These are phyloP conservation scores for Penicillium sp. DNA, from an alignment of 2,329 filamentous ascomycete species.

Conservation along the genomic window DNA sequence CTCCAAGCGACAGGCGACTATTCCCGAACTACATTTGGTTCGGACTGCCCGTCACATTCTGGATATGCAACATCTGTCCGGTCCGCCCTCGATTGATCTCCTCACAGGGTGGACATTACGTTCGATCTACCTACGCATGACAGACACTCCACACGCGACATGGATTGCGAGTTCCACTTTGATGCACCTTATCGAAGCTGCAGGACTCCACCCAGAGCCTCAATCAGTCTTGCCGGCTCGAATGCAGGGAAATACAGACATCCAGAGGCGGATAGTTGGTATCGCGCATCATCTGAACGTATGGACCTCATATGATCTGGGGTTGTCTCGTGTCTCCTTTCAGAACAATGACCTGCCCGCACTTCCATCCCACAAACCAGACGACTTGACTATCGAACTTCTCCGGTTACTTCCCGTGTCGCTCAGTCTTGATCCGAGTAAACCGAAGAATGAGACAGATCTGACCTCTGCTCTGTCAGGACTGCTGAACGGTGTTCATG, in stretches of 20 bases:
- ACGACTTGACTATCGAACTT: slow-evolving; percentile 47
- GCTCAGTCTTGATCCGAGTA: slow-evolving; percentile 47
- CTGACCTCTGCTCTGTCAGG: slow-evolving; percentile 37
- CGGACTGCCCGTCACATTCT: slow-evolving; percentile 41
- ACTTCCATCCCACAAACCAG: slow-evolving; percentile 33
- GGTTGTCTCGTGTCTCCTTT: slow-evolving; percentile 47
- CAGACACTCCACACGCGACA: slow-evolving; percentile 46
- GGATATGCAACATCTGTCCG: slow-evolving; percentile 27
- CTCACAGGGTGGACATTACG: slow-evolving; percentile 45
- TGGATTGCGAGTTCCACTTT: slow-evolving; percentile 28
- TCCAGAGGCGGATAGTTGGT: slow-evolving; percentile 40
- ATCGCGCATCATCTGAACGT: slow-evolving; percentile 53
- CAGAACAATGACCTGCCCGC: slow-evolving; percentile 31
- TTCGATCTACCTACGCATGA: slow-evolving; percentile 48
- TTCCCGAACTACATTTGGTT: slow-evolving; percentile 44
- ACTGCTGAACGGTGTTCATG: slow-evolving; percentile 37
- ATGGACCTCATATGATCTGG: slow-evolving; percentile 55
- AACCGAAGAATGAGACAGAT: slow-evolving; percentile 35
- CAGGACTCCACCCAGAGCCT: slow-evolving; percentile 27
- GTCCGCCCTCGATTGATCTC: slow-evolving; percentile 22
- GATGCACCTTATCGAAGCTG: slow-evolving; percentile 50
- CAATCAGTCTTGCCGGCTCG: slow-evolving; percentile 11
- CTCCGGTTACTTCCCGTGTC: slow-evolving; percentile 49
- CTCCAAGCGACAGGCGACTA: slow-evolving; percentile 38
- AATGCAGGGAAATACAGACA: slow-evolving; percentile 25